Base-by-base conservation (phyloP, 108 stramenopile species). In the Conticribra guillardii region DNA sequence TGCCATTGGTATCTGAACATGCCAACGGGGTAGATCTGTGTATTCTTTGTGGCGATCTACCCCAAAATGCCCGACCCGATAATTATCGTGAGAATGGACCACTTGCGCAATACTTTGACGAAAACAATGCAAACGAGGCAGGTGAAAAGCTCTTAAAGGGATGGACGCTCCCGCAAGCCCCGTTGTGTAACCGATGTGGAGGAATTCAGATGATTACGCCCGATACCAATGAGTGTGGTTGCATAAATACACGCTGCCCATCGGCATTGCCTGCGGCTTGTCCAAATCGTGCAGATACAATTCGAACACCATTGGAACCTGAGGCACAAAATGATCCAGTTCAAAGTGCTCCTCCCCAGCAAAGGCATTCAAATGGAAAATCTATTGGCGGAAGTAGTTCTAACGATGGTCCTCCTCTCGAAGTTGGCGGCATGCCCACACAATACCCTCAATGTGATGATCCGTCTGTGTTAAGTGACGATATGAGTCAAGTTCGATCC, bases 191-290 rank as follows among this genome's bases (percentile, higher is more conserved):
- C 1, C 53, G 26, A 29, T 73, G 71, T 29, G 62, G 62, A 0
- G 71, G 71, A 33, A 32, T 73, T 23, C 62, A 64, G 44, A 73
- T 73, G 71, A 33, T 57, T 2, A 61, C 71, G n/a, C 71, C 71
- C 4, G 44, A 64, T 8, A 56, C 71, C 19, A 48, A 24, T 0
- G 61, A 63, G 55, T 34, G 48, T 22, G 62, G 63, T 0, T 73
- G 71, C 34, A 73, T 73, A 17, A 73, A 64, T 27, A 50, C 22
- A 23, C 52, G 41, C 11, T 73, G 71, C 45, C 52, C 55, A 0
- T 19, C 28, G 41, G 54, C 46, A 17, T 34, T 56, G 1, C 17
- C 54, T 0, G 66, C 54, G 2, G 66, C 54, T 1, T 22, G 28
- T 5, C 14, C 33, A n/a, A 16, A 51, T 4, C 4, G 16, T 4